Conservation (phyloP, 768 basidiomycete species). For the Lepiota subincarnata region DNA sequence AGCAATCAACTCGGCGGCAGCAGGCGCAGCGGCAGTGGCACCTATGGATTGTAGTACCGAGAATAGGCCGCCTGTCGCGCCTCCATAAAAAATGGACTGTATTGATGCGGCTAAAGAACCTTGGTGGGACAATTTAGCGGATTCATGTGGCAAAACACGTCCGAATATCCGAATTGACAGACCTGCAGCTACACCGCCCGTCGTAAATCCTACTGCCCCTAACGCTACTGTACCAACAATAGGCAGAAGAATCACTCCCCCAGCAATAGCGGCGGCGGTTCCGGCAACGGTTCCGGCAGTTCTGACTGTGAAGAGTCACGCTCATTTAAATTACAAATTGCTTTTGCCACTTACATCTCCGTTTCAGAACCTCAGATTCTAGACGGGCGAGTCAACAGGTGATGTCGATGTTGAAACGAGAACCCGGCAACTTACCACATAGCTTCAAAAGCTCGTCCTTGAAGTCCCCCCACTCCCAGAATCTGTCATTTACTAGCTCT, state of each 20-base stretch:
- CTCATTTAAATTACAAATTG: neutral
- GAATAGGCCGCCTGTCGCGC: slow-evolving; percentile 19
- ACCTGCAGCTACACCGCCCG: slow-evolving; percentile 7
- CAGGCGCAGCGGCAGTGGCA: slow-evolving; percentile 15
- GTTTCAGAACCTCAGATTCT: neutral
- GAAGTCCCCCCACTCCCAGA: neutral
- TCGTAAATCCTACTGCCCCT: slow-evolving; percentile 5
- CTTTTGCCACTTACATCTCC: too few relatives aligned
- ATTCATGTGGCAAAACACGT: neutral
- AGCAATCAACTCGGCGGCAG: neutral
- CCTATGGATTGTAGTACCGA: slow-evolving; percentile 20
- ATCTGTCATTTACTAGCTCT: neutral
- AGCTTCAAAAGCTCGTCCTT: neutral
- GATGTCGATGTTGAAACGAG: neutral
- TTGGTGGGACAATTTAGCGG: neutral
- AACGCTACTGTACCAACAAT: neutral
- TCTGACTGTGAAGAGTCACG: neutral
- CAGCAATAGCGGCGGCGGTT: neutral
- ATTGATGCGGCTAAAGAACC: slow-evolving; percentile 15
- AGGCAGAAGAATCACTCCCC: neutral
- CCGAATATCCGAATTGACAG: neutral
- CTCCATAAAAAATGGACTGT: slow-evolving; percentile 15
- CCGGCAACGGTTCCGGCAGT: neutral
- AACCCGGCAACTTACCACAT: neutral
- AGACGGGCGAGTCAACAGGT: neutral